Conservation (phyloP, 1,284 basidiomycete species). For the Phylloporus gajari region DNA sequence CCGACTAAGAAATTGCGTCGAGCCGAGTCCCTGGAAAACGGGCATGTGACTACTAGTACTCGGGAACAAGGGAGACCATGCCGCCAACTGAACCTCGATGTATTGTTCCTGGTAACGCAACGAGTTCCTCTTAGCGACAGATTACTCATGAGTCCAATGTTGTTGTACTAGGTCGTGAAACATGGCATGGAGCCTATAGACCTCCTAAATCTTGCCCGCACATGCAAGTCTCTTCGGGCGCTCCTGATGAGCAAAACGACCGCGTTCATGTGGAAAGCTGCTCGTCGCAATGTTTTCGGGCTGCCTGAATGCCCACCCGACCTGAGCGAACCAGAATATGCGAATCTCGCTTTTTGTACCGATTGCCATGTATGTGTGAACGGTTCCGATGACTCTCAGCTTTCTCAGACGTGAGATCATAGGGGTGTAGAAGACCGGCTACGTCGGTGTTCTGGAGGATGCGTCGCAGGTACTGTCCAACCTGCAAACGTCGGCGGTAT, state of each 20-base stretch:
- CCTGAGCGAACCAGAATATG: slow-evolving; percentile 44
- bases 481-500: slow-evolving; percentile 16
- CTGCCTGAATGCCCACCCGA: slow-evolving; percentile 44
- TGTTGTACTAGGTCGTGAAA: slow-evolving; percentile 4
- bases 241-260: slow-evolving; percentile 39
- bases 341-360: slow-evolving; percentile 34
- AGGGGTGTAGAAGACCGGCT: slow-evolving; percentile 9
- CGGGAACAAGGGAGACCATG: not conserved
- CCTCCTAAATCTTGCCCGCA: slow-evolving; percentile 41
- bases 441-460: slow-evolving; percentile 11
- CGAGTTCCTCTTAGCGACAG: not conserved
- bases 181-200: slow-evolving; percentile 35
- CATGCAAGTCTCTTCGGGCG: slow-evolving; percentile 37
- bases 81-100: slow-evolving; percentile 15
- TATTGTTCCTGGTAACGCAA: slow-evolving; percentile 3
- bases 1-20: not conserved
- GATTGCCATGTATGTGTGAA: slow-evolving; percentile 18
- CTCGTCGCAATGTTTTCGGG: slow-evolving; percentile 20
- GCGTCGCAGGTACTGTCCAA: slow-evolving; percentile 22
- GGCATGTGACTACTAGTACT: not conserved
- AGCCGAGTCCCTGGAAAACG: not conserved
- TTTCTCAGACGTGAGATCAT: not conserved
- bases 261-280: slow-evolving; percentile 32
- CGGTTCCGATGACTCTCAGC: not conserved
- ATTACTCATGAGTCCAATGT: not conserved